Evolutionary conservation across 2,329 filamentous ascomycete genomes (phyloP).

Genomic region (Aspergillus brasiliensis): DNA sequence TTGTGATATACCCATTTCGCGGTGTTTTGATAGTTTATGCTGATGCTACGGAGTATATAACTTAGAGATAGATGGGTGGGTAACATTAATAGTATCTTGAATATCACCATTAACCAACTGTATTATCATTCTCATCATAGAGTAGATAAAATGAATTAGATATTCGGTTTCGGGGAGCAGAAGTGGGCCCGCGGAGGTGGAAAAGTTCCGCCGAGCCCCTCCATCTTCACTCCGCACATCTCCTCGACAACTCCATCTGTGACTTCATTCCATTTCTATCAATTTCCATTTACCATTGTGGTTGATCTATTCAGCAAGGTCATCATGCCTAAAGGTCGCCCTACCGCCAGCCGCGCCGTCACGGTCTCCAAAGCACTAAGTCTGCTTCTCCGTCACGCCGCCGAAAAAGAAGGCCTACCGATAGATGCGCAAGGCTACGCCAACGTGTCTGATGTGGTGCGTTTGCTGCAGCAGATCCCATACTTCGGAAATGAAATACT

Average conservation of each 20-base stretch:
- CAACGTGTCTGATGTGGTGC: conserved; percentile 60
- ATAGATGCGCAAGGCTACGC: conserved; percentile 63
- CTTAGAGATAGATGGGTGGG: too few relatives aligned
- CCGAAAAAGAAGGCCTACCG: conserved; percentile 60
- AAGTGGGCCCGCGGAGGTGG: neutral
- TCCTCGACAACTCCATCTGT: neutral
- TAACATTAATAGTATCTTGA: too few relatives aligned
- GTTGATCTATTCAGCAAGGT: too few relatives aligned
- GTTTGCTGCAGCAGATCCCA: conserved; percentile 22
- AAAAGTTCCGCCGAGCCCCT: neutral
- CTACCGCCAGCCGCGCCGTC: conserved; percentile 33
- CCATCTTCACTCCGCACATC: neutral
- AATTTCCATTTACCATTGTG: neutral
- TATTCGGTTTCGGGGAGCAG: neutral
- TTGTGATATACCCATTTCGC: conserved; percentile 17
- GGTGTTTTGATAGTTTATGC: neutral
- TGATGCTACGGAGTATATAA: too few relatives aligned
- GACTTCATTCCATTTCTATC: neutral
- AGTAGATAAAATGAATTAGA: too few relatives aligned
- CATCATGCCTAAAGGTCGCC: conserved; percentile 12
- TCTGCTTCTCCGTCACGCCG: conserved; percentile 62
- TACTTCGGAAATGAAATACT: neutral
- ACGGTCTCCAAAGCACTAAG: conserved; percentile 46
- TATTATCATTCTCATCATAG: too few relatives aligned
- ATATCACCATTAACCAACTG: too few relatives aligned